Percentiles rank a stretch among this genome's conserved stretches.
Conservation (phyloP, 176 grass and related monocot species). For the Cenchrus fungigraminus region DNA sequence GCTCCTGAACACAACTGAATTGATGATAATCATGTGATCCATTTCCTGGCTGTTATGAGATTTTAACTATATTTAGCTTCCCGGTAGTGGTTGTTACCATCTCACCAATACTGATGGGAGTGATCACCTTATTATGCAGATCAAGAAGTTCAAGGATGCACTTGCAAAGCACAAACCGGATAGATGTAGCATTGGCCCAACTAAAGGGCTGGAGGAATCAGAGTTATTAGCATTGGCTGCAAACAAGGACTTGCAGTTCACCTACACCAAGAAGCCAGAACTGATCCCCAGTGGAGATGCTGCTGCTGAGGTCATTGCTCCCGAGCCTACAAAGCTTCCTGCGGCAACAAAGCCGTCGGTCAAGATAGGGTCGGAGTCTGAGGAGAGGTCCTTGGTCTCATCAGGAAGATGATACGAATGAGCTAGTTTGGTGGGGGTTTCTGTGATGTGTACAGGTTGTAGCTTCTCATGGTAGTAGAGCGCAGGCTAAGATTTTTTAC, state of each 20-base stretch:
- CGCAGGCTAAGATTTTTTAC: slow-evolving; percentile 60
- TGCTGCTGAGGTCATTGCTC: slow-evolving; percentile 17
- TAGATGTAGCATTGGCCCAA: slow-evolving; percentile 74
- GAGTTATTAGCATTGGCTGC: slow-evolving; percentile 74
- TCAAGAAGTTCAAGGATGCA: slow-evolving; percentile 92
- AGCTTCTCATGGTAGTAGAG: slow-evolving; percentile 35
- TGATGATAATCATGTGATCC: neutral
- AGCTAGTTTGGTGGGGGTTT: slow-evolving; percentile 46
- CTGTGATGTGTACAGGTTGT: slow-evolving; percentile 52
- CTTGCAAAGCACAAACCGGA: slow-evolving; percentile 95
- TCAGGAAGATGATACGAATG: slow-evolving; percentile 59
- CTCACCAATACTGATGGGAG: slow-evolving; percentile 6
- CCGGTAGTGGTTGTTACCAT: neutral
- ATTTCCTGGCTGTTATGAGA: neutral
- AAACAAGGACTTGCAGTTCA: slow-evolving; percentile 89
- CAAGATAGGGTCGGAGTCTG: slow-evolving; percentile 46
- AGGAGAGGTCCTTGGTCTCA: slow-evolving; percentile 62
- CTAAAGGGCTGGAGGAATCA: slow-evolving; percentile 74
- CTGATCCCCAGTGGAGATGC: slow-evolving; percentile 14
- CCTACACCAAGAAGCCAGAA: slow-evolving; percentile 63
- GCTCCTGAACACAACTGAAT: too few relatives aligned
- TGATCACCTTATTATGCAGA: slow-evolving; percentile 51
- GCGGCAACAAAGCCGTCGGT: slow-evolving; percentile 17
- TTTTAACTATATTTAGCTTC: neutral
- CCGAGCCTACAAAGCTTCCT: slow-evolving; percentile 42